Conservation (phyloP, 2,329 filamentous ascomycete species). For the Neurospora sp. region DNA sequence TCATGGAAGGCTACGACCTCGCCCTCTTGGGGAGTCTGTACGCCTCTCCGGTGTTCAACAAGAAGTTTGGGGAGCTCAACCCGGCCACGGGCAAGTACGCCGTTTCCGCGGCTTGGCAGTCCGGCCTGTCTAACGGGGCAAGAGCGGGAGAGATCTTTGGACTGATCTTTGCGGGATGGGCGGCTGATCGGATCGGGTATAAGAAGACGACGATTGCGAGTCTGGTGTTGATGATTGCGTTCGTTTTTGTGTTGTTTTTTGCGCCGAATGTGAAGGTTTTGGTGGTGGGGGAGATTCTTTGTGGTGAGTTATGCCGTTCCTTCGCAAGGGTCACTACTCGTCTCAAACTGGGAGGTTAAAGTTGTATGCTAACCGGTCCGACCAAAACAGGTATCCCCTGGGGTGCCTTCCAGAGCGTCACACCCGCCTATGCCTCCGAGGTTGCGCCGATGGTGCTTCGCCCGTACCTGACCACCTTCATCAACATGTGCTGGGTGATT, state of each 20-base stretch:
- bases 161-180: constrained; percentile 41
- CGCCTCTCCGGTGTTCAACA: constrained; percentile 33
- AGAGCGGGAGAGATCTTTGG: constrained; percentile 46
- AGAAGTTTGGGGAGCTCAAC: constrained; percentile 33
- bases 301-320: constrained; percentile 4
- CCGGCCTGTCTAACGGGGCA: constrained; percentile 42
- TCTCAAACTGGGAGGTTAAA: background rate
- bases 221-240: constrained; percentile 34
- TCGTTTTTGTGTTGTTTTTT: constrained; percentile 46
- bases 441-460: constrained; percentile 37
- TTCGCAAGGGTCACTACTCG: background rate
- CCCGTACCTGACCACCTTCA: constrained; percentile 42
- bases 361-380: background rate
- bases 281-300: constrained; percentile 38
- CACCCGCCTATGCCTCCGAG: constrained; percentile 40
- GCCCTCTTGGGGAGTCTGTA: constrained; percentile 40
- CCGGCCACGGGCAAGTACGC: constrained; percentile 29
- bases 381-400: constrained; percentile 23
- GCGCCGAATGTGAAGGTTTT: constrained; percentile 35
- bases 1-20: constrained; percentile 44
- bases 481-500: constrained; percentile 49
- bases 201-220: constrained; percentile 38
- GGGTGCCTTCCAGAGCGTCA: constrained; percentile 34
- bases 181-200: constrained; percentile 40
- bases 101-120: constrained; percentile 47